phyloP scores from a whole-genome alignment of 1,284 basidiomycete species.

The Boletus sp. region DNA sequence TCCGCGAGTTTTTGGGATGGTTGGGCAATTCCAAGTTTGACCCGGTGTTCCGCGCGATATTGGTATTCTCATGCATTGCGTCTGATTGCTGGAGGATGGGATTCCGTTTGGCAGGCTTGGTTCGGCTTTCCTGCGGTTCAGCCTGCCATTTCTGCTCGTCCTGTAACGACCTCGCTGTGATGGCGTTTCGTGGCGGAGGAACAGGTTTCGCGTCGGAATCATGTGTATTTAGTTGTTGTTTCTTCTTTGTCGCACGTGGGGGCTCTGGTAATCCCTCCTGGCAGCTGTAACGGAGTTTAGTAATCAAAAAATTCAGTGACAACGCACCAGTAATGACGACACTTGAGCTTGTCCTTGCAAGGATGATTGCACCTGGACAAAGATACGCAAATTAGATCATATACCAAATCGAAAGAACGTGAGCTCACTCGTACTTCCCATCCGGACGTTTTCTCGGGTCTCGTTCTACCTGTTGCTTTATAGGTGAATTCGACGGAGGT shows the following conservation, averaged over 20 bases:
- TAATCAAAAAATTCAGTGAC: neutral
- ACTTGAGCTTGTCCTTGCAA: slow-evolving; percentile 75
- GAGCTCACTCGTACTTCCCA: slow-evolving; percentile 53
- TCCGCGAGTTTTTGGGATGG: slow-evolving; percentile 9
- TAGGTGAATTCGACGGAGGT: neutral
- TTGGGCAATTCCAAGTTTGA: slow-evolving; percentile 46
- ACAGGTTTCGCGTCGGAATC: slow-evolving; percentile 19
- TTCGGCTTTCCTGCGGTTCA: neutral
- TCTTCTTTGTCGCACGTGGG: slow-evolving; percentile 42
- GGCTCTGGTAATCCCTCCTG: slow-evolving; percentile 64
- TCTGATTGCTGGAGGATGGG: slow-evolving; percentile 42
- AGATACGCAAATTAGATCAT: neutral
- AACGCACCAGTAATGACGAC: slow-evolving; percentile 66
- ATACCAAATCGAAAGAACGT: neutral
- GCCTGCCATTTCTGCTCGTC: neutral
- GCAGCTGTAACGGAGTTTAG: slow-evolving; percentile 48
- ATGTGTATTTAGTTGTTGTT: slow-evolving; percentile 15
- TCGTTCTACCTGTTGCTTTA: slow-evolving; percentile 6
- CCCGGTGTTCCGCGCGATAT: slow-evolving; percentile 39
- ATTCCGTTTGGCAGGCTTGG: slow-evolving; percentile 28
- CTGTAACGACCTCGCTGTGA: neutral
- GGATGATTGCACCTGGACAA: slow-evolving; percentile 67
- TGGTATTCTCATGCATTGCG: slow-evolving; percentile 44
- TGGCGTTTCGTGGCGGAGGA: slow-evolving; percentile 5
- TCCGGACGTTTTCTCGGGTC: slow-evolving; percentile 39